phyloP scores from a whole-genome alignment of 2,329 filamentous ascomycete species.

The Sporothrix globosa region DNA sequence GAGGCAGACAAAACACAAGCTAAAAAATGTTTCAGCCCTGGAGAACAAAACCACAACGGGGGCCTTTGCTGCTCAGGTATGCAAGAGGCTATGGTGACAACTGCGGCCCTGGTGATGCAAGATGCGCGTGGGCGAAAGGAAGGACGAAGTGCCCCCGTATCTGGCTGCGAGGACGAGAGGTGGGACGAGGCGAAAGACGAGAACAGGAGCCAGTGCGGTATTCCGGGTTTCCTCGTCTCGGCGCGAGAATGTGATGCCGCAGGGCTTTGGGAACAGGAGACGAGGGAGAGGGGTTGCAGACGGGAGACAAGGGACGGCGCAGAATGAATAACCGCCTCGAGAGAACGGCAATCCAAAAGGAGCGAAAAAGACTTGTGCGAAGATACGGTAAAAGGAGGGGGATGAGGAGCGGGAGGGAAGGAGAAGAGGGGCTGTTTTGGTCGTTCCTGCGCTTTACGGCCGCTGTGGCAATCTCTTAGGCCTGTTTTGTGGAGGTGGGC shows the following conservation, averaged over 20 bases:
- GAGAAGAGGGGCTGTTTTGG: slow-evolving; percentile 8
- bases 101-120: slow-evolving; percentile 20
- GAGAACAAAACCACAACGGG: slow-evolving; percentile 21
- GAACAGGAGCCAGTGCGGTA: slow-evolving; percentile 9
- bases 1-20: slow-evolving; percentile 26
- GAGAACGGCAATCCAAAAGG: slow-evolving; percentile 6
- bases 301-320: slow-evolving; percentile 11
- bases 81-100: slow-evolving; percentile 14
- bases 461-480: slow-evolving; percentile 7
- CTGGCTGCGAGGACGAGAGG: slow-evolving; percentile 6
- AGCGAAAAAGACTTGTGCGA: slow-evolving; percentile 17
- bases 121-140: slow-evolving; percentile 6
- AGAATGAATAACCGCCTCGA: slow-evolving; percentile 8
- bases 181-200: background rate
- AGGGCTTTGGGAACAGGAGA: slow-evolving; percentile 7
- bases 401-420: slow-evolving; percentile 3
- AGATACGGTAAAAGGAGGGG: slow-evolving; percentile 18
- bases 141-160: background rate
- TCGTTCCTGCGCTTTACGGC: background rate
- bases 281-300: slow-evolving; percentile 1
- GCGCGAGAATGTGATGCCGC: slow-evolving; percentile 16
- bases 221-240: slow-evolving; percentile 7
- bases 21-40: slow-evolving; percentile 29
- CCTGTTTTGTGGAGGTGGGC: slow-evolving; percentile 21
- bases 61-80: background rate